A percentile compares a stretch with the other conserved stretches of the same genome.
Evolutionary conservation across 768 basidiomycete species (phyloP).

Genomic region (Fistulinella prunicolor): DNA sequence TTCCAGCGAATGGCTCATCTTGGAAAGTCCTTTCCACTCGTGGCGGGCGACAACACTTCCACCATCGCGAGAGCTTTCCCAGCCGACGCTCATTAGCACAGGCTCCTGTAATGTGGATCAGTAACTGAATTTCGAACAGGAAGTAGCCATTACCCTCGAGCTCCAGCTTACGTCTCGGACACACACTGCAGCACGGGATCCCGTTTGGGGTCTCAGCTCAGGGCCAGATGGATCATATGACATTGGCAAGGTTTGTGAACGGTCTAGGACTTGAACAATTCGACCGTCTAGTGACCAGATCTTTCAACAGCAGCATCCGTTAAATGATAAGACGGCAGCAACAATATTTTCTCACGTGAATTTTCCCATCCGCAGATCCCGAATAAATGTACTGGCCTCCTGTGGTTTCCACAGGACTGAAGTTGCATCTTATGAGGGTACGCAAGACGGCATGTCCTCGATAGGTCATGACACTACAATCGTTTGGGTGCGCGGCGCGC

Average conservation of each 20-base stretch:
- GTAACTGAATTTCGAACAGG: background rate
- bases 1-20: slow-evolving; percentile 62
- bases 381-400: slow-evolving; percentile 94
- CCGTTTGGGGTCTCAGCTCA: slow-evolving; percentile 37
- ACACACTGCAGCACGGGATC: slow-evolving; percentile 43
- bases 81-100: slow-evolving; percentile 87
- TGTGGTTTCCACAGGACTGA: slow-evolving; percentile 90
- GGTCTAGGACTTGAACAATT: slow-evolving; percentile 80
- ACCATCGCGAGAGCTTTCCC: slow-evolving; percentile 58
- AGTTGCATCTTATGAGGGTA: slow-evolving; percentile 95
- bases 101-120: slow-evolving; percentile 57
- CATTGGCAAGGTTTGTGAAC: slow-evolving; percentile 68
- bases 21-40: slow-evolving; percentile 92
- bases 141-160: slow-evolving; percentile 51
- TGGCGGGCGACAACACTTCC: slow-evolving; percentile 86
- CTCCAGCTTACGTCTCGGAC: slow-evolving; percentile 98
- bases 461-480: slow-evolving; percentile 96
- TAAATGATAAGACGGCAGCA: slow-evolving; percentile 3
- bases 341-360: slow-evolving; percentile 58
- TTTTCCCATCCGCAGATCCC: slow-evolving; percentile 79
- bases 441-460: slow-evolving; percentile 86
- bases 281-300: slow-evolving; percentile 95
- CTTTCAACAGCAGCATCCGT: no score
- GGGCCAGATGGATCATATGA: slow-evolving; percentile 67
- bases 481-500: slow-evolving; percentile 69